Conservation (phyloP, 805 yeast species). For the Lachancea cidri region DNA sequence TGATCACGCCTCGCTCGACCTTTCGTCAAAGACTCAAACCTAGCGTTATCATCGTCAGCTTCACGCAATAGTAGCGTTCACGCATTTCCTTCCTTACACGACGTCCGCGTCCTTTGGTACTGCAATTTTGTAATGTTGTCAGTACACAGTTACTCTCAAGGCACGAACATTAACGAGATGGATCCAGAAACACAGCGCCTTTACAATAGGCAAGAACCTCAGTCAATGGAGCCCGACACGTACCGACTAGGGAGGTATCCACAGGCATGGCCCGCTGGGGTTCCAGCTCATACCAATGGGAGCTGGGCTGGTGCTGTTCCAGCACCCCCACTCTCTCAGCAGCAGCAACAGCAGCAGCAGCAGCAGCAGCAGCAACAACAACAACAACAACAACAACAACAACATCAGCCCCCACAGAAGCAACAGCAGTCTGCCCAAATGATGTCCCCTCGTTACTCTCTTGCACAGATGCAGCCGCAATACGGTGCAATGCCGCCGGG, state of each 20-base stretch:
- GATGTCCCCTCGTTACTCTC: not conserved
- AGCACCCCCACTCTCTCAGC: conserved; percentile 3
- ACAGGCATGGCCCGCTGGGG: not conserved
- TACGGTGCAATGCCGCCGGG: conserved; percentile 5
- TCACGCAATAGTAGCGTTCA: too few relatives aligned
- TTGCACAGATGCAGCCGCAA: not conserved
- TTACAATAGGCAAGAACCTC: not conserved
- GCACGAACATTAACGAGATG: not conserved
- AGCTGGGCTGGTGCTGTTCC: not conserved
- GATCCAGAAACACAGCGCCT: not conserved
- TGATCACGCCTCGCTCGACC: conserved; percentile 1
- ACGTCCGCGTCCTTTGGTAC: not conserved
- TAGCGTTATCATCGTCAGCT: not conserved
- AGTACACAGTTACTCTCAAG: not conserved
- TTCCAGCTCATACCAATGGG: not conserved
- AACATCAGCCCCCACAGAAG: conserved; percentile 5
- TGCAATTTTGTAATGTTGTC: not conserved
- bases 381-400: conserved; percentile 2
- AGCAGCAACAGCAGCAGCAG: conserved; percentile 10
- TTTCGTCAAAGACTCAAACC: not conserved
- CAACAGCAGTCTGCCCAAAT: conserved; percentile 3
- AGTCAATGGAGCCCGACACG: not conserved
- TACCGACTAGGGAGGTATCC: not conserved
- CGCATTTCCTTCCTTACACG: too few relatives aligned
- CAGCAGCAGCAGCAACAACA: conserved; percentile 8